Base-by-base conservation (phyloP, 73 alveolate genomes). In the Paramecium primaurelia region DNA sequence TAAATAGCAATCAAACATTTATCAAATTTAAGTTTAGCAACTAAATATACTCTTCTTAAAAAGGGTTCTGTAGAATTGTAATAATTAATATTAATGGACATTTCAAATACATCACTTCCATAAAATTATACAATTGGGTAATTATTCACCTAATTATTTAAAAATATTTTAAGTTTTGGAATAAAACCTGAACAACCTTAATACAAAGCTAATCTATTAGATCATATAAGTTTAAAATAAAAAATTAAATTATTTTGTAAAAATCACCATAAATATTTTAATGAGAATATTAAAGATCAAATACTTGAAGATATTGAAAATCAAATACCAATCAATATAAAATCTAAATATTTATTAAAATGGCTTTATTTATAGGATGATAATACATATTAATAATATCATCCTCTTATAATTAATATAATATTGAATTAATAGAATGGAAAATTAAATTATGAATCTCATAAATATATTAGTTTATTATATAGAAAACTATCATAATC, bases 351-450 rank as follows among this genome's bases (percentile, higher is more conserved):
- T 11, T 73, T 73, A 73, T 73, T 73, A 37, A 73, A 73, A 73
- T 73, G 87, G 87, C 59, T 73, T 25, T 73, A 73, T 73, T 73
- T 73, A 36, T 73, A 73, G 12, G 87, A 73, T 73, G 87, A 73
- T 38, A 34, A 8, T 20, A 37, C 87, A n/a, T 73, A 16, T 73
- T 16, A 73, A 37, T 73, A 73, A 73, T 73, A 30, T 12, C 59
- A 36, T 14, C 32, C 87, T 12, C 18, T 73, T 8, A 37, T 73
- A 1, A 73, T 38, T 1, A 73, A 73, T 73, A 40, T 37, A 2
- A 8, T 73, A 34, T 73, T 73, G 47, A 36, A 73, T 40, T 37
- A 73, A 73, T 2, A 73, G 40, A 73, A 73, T 73, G 87, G 87
- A 73, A 38, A 36, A 36, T 73, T 73, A 73, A 20, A 25, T 14